Evolutionary conservation across 164 flowering plant genomes (phyloP), one percentile per base, ranked within the genome.

Genomic region (Litsea cubeba): DNA sequence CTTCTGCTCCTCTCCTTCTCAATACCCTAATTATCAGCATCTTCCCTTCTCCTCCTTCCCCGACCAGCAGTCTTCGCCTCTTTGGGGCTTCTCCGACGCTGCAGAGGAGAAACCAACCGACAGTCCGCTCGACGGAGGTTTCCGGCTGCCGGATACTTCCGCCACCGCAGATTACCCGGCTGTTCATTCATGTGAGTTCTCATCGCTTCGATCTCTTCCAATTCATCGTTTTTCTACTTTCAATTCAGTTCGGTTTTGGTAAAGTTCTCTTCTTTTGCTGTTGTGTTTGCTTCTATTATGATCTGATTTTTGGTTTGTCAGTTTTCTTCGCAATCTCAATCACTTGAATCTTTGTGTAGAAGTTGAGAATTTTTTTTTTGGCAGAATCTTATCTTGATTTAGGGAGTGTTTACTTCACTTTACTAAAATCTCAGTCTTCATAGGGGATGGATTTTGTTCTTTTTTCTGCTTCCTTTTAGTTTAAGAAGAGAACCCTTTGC

Each of bases 1-100:
- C 30, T 25, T 5, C 35, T 30, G 35, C 35, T 70, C 46, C 25
- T 50, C 40, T n/a, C 74, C 71, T 50, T 54, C 30, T 25, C 72
- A 24, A 14, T 35, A 23, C 46, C 46, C 75, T 5, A 18, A 57
- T 2, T 12, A 1, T 6, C 23, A n/a, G 5, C 74, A 60, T 50
- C 28, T 40, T n/a, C 50, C 63, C 40, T 30, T n/a, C 17, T 79
- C 89, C n/a, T 25, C 54, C 35, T 46, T n/a, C 18, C 78, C 89
- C 23, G 90, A 88, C 5, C 95, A 81, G 70, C 90, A 89, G 30
- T 82, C 72, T 68, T 93, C 96, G 14, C 95, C 98, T 62, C 88
- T 87, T 1, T 91, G 95, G 98, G 84, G 81, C 4, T 89, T 90
- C 76, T 80, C 88, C 25, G 97, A 90, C 57, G 82, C 62, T 3